Base-by-base conservation (phyloP, 768 basidiomycete genomes). In the Tricholoma saponaceum region DNA sequence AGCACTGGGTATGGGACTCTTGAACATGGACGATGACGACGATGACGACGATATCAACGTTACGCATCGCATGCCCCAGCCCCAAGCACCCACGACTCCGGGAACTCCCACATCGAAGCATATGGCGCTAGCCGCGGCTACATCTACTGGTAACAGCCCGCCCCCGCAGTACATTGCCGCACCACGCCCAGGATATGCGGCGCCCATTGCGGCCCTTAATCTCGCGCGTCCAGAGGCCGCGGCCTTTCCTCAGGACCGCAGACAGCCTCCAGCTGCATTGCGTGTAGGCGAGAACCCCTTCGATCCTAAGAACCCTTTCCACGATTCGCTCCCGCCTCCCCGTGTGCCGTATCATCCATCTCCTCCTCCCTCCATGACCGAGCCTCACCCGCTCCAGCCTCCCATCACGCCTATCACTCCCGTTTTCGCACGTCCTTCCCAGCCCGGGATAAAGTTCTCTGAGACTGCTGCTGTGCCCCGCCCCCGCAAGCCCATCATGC, bases 391-490 rank as follows among this genome's bases (percentile, higher is more conserved):
- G 3, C 78, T 93, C 3, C 84, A 84, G 53, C 83, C 90, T 0
- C 87, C 90, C 5, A 78, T 87, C 60, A 89, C 88, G 0, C 91
- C 91, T 52, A 92, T 92, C 60, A 83, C 79, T 0, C 90, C 91
- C 14, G 84, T 84, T 25, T 92, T 93, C 64, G 87, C 79, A 3
- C 83, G 88, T 43, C 90, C 90, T 1, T 72, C 76, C 3, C 67
- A 71, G 37, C 53, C 67, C 26, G 66, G 57, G 32, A 58, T 87
- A 65, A 79, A 76, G 61, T 84, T 85, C 59, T 66, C 72, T 4
- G 70, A 77, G 8, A 73, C 67, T 2, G 65, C 67, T 44, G 65
- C 67, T 44, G 61, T 69, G 26, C 74, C 72, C 14, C 68, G 69
- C 23, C 62, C 60, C 41, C 54, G 74, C 16, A 70, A 75, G 55